Conservation (phyloP, 208 protist species). For the Hexamita inflata region DNA sequence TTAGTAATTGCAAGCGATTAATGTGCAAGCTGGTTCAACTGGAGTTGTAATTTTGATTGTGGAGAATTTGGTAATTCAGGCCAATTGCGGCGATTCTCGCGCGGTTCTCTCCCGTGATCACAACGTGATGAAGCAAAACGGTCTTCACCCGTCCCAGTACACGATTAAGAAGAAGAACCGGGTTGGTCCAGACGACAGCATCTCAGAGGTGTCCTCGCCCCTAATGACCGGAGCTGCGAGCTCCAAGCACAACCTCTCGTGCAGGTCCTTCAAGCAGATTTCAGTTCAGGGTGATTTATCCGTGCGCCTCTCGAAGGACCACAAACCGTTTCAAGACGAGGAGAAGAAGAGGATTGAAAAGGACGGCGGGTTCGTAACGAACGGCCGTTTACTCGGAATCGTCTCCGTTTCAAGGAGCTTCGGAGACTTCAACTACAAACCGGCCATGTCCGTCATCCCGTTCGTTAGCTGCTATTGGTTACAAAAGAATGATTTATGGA, state of each 20-base stretch:
- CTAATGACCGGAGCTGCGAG: neutral
- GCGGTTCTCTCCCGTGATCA: neutral
- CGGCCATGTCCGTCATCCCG: neutral
- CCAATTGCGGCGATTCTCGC: slow-evolving; percentile 30
- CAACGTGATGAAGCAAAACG: neutral
- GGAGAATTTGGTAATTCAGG: neutral
- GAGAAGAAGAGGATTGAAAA: slow-evolving; percentile 14
- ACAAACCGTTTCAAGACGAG: slow-evolving; percentile 15
- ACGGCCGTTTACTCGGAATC: slow-evolving; percentile 17
- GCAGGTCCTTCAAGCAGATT: neutral
- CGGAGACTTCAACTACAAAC: slow-evolving; percentile 21
- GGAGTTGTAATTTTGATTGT: neutral
- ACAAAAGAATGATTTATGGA: neutral
- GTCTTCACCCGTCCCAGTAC: neutral
- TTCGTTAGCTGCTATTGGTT: slow-evolving; percentile 6
- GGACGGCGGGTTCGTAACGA: slow-evolving; percentile 14
- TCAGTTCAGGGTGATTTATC: neutral
- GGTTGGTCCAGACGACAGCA: neutral
- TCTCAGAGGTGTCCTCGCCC: neutral
- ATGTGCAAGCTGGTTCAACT: slow-evolving; percentile 22
- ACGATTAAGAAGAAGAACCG: neutral
- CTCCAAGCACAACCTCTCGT: neutral
- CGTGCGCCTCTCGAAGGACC: neutral
- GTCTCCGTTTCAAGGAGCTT: slow-evolving; percentile 18
- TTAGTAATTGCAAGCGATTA: neutral